Evolutionary conservation across 1,139 yeast species (phyloP), one percentile per base, ranked within the genome.

Genomic region (Pichia sp.): DNA sequence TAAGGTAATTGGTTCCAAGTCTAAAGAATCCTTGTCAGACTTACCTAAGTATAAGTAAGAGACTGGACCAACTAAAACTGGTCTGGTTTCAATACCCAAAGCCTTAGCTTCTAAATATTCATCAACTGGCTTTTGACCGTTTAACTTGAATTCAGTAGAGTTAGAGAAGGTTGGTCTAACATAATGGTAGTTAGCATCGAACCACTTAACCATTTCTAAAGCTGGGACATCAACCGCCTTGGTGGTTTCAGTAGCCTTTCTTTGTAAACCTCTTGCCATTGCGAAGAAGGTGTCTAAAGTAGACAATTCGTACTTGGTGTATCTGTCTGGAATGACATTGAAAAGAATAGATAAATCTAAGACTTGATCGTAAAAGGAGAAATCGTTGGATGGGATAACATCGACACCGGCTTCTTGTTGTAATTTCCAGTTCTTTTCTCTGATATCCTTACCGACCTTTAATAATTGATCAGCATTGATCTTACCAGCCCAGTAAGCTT

Each of bases 231-330:
- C 98, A 59, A 92, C 96, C 57, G 95, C 95, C 58, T 84, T 77
- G 52, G 81, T 68, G 58, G 90, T 67, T 59, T 85, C 96, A 57
- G 94, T 85, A 58, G 95, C 95, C 72, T 85, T 82, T 74, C 94
- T 86, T 78, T 94, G 98, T 68, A 92, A 80, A 81, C 98, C 98
- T 81, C 98, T 88, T 72, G 97, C 98, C 98, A 92, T 94, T 64
- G 98, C 98, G 68, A 92, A 92, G 64, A 86, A 74, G 55, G 88
- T 87, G 71, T 92, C 98, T 61, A 92, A 77, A 67, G 90, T 83
- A 55, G 90, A 81, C 66, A 92, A 80, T 64, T 84, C 80, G 73
- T 77, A 86, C 77, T 92, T 85, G 72, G 90, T 75, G 84, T 92
- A 92, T 73, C 97, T 85, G 61, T 86, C 95, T 65, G 98, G 98